Evolutionary conservation across 2,329 filamentous ascomycete genomes (phyloP), one percentile per base, ranked within the genome.

Genomic region (Hirsutella minnesotensis): DNA sequence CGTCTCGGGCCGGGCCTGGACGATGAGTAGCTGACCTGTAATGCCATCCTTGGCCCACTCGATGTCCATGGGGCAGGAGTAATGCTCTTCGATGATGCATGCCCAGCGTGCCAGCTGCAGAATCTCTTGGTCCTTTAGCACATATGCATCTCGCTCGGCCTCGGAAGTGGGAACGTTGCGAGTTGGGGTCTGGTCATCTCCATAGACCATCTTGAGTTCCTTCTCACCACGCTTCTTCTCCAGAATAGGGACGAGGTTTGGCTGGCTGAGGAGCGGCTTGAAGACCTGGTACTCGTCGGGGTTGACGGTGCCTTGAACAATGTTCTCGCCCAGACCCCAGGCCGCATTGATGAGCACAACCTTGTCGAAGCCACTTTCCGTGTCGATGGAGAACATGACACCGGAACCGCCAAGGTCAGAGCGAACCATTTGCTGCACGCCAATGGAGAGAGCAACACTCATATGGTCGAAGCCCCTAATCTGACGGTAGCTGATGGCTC

Each of bases 381-480:
- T 63, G 44, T 66, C 60, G 20, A 64, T 59, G 29, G 61, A 60
- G 49, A 65, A 65, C 60, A 65, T 64, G 38, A 63, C 61, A 16
- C 62, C 62, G 8, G 61, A 58, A 9, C 58, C 59, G 5, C 56
- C 46, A 12, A 46, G 20, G 43, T 63, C 60, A 9, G 62, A 62
- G 22, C 58, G 57, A 44, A 55, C 54, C 56, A 59, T 58, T 13
- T 43, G 47, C 42, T 60, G 56, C 13, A 60, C 44, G 1, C 56
- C 56, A 20, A 58, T 49, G 2, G 55, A 58, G 2, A 60, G 49
- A 0, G 56, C 56, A 12, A 57, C 46, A 13, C 44, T 51, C 29
- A 44, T 50, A 40, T 60, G 54, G 16, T 55, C 49, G 40, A 57
- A 59, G 1, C 53, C 50, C 16, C 51, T 54, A 15, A 41, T 30